A percentile compares a stretch with the other conserved stretches of the same genome.
phyloP scores from a whole-genome alignment of 768 basidiomycete species.

The Suillus brevipes region DNA sequence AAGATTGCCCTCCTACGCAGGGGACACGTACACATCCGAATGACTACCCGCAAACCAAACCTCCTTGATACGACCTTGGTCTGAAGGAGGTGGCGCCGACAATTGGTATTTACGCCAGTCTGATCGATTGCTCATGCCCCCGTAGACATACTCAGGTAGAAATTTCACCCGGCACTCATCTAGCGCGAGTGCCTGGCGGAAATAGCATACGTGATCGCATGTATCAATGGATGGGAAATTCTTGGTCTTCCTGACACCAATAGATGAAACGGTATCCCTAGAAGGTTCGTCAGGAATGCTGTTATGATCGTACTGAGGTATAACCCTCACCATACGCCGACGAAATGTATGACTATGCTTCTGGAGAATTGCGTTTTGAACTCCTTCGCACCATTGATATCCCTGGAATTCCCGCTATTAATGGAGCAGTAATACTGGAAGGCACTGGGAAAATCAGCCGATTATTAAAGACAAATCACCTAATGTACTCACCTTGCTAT shows the following conservation, averaged over 20 bases:
- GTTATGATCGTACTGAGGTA: background rate
- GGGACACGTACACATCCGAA: constrained; percentile 23
- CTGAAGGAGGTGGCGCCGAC: background rate
- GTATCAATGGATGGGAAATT: constrained; percentile 25
- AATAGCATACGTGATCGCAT: constrained; percentile 18
- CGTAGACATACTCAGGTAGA: constrained; percentile 23
- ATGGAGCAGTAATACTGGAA: background rate
- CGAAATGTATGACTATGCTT: constrained; percentile 1
- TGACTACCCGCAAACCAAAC: constrained; percentile 31
- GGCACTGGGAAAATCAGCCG: background rate
- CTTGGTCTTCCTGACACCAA: constrained; percentile 32
- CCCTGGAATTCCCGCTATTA: background rate
- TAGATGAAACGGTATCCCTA: constrained; percentile 42
- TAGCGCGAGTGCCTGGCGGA: constrained; percentile 30
- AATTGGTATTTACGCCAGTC: background rate
- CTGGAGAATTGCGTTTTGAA: background rate
- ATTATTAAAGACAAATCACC: background rate
- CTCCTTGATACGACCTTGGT: constrained; percentile 21
- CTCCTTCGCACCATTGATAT: background rate
- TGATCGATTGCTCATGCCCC: constrained; percentile 18
- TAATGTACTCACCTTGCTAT: background rate
- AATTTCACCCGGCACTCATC: constrained; percentile 30
- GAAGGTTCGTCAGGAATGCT: background rate
- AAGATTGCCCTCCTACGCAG: background rate
- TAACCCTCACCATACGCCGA: constrained; percentile 2